These are phyloP conservation scores for Penicillium oxalicum DNA, from an alignment of 2,329 filamentous ascomycete species.

Conservation along the genomic window DNA sequence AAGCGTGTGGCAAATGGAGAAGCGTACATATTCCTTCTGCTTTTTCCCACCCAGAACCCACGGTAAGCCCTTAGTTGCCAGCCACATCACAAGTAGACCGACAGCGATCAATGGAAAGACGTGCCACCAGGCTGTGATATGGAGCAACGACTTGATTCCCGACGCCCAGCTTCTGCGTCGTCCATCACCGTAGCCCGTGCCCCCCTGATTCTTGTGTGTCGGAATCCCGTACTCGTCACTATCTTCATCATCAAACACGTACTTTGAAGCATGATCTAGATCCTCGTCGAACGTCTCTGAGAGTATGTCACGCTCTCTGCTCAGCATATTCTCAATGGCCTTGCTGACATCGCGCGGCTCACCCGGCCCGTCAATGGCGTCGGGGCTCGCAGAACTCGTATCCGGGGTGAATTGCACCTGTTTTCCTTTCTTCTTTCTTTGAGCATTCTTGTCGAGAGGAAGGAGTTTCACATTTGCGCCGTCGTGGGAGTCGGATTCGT, in stretches of 20 bases:
- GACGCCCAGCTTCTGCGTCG: neutral
- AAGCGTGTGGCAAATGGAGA: neutral
- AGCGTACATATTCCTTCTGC: slow-evolving; percentile 11
- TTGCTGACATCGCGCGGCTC: slow-evolving; percentile 13
- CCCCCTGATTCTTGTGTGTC: slow-evolving; percentile 4
- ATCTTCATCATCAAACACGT: slow-evolving; percentile 13
- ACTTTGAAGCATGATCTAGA: slow-evolving; percentile 13
- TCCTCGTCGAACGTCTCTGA: slow-evolving; percentile 17
- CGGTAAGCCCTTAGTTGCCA: slow-evolving; percentile 12
- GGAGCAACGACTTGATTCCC: slow-evolving; percentile 8
- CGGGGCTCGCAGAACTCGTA: slow-evolving; percentile 1
- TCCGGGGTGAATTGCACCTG: neutral
- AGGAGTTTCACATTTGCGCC: slow-evolving; percentile 14
- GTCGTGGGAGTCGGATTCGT: slow-evolving; percentile 8
- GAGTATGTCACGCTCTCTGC: slow-evolving; percentile 7
- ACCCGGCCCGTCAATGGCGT: neutral
- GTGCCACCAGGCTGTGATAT: slow-evolving; percentile 17
- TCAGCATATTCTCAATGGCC: slow-evolving; percentile 15
- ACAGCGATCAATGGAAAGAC: slow-evolving; percentile 5
- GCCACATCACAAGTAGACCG: slow-evolving; percentile 15
- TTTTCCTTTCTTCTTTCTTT: neutral
- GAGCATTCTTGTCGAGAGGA: slow-evolving; percentile 1
- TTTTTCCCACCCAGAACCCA: slow-evolving; percentile 1
- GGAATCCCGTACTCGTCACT: slow-evolving; percentile 17
- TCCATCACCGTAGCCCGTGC: neutral